Conservation (phyloP, 768 basidiomycete species). For the Termitomyces sp. region DNA sequence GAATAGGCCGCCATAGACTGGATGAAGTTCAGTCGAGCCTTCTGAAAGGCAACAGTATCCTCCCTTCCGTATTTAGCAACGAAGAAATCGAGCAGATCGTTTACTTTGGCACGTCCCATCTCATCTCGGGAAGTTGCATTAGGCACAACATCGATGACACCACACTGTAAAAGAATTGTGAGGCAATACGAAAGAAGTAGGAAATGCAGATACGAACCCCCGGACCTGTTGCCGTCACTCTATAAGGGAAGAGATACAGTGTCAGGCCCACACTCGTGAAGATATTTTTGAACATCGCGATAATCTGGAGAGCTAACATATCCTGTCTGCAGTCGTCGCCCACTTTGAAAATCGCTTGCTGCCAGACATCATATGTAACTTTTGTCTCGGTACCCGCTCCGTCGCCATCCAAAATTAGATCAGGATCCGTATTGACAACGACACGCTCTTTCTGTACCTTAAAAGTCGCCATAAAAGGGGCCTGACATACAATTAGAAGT, state of each 20-base stretch:
- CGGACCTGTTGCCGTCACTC: constrained; percentile 94
- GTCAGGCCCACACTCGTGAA: constrained; percentile 87
- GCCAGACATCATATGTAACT: constrained; percentile 86
- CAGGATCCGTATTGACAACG: constrained; percentile 66
- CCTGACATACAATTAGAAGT: constrained; percentile 44
- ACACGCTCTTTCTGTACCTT: constrained; percentile 89
- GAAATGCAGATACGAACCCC: constrained; percentile 57
- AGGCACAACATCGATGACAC: constrained; percentile 97
- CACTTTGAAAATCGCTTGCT: constrained; percentile 99
- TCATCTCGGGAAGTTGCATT: constrained; percentile 98
- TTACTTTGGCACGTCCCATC: constrained; percentile 98
- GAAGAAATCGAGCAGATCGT: constrained; percentile 94
- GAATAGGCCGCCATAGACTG: constrained; percentile 99
- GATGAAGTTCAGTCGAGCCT: constrained; percentile 92
- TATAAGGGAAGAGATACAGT: constrained; percentile 91
- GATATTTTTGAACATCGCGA: constrained; percentile 99
- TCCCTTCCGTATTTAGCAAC: constrained; percentile 88
- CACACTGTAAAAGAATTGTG: constrained; percentile 56
- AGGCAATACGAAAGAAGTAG: not conserved
- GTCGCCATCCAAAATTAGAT: constrained; percentile 65
- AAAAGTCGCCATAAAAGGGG: constrained; percentile 99
- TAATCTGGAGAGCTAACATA: constrained; percentile 93
- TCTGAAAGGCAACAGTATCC: constrained; percentile 87
- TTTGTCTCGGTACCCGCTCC: constrained; percentile 55
- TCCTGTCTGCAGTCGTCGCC: constrained; percentile 99